These are phyloP conservation scores for Dendrostoma leiphaemia DNA, from an alignment of 2,329 filamentous ascomycete genomes.

Conservation along the genomic window DNA sequence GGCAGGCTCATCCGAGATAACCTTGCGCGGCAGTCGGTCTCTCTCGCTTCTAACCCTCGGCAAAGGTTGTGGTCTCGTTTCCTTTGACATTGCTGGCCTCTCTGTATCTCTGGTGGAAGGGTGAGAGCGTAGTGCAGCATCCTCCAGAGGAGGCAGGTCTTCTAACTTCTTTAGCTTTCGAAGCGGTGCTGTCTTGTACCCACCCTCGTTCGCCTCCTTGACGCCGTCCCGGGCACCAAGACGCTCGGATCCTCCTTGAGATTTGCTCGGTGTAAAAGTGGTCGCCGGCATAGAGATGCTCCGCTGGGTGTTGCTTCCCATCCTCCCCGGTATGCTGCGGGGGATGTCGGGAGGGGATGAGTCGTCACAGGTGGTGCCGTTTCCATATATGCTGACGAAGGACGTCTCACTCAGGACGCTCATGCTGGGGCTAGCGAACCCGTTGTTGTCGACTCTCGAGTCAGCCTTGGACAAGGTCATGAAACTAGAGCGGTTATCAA, in stretches of 20 bases:
- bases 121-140: constrained; percentile 25
- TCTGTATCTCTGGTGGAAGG: not conserved
- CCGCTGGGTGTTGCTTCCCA: constrained; percentile 47
- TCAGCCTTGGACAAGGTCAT: constrained; percentile 47
- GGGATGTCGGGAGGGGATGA: constrained; percentile 23
- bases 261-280: constrained; percentile 23
- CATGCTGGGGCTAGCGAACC: constrained; percentile 56
- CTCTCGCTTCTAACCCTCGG: constrained; percentile 34
- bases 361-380: constrained; percentile 31
- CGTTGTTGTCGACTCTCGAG: constrained; percentile 39
- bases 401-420: constrained; percentile 68
- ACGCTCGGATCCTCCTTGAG: not conserved
- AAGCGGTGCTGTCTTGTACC: constrained; percentile 40
- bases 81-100: constrained; percentile 3
- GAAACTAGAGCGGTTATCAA: constrained; percentile 47
- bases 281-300: constrained; percentile 23
- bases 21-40: constrained; percentile 44
- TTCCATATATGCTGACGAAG: constrained; percentile 63
- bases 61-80: constrained; percentile 1
- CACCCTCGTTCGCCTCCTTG: constrained; percentile 2
- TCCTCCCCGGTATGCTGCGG: constrained; percentile 41
- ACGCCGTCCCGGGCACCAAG: not conserved
- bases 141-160: not conserved
- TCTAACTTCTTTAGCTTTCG: constrained; percentile 49
- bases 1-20: constrained; percentile 45